Evolutionary conservation across 2,329 filamentous ascomycete genomes (phyloP).

Genomic region (Teratosphaeria zuluensis): DNA sequence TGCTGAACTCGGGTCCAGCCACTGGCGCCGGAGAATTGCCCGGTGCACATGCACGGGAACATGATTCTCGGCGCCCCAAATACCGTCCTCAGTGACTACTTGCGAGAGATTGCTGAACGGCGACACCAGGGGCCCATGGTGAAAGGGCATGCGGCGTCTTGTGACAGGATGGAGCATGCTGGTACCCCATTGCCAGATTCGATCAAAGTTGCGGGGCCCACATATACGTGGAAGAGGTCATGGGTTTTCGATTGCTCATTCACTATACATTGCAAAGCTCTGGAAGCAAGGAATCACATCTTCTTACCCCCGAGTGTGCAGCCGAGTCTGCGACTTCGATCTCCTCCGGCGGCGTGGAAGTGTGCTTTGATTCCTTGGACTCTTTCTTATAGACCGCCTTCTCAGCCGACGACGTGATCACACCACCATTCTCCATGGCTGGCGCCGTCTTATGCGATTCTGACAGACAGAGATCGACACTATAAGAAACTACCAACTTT

Average conservation of each 20-base stretch:
- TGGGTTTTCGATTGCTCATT: neutral
- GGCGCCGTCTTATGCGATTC: neutral
- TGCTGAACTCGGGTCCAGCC: too few species aligned
- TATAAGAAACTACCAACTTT: neutral
- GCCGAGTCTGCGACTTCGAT: neutral
- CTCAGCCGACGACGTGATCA: neutral
- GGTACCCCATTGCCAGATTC: too few species aligned
- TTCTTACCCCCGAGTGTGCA: neutral
- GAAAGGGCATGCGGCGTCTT: too few species aligned
- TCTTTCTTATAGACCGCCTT: neutral
- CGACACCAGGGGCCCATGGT: too few species aligned
- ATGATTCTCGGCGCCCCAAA: too few species aligned
- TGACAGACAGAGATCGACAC: neutral
- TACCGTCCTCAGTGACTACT: too few species aligned
- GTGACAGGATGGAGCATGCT: too few species aligned
- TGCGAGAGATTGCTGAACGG: too few species aligned
- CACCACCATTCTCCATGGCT: neutral
- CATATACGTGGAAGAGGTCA: neutral
- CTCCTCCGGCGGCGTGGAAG: neutral
- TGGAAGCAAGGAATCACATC: neutral
- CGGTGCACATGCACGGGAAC: too few species aligned
- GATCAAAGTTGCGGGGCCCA: too few species aligned
- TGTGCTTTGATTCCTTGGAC: neutral
- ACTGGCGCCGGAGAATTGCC: too few species aligned
- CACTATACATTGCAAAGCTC: neutral